phyloP scores from a whole-genome alignment of 192 early-diverging fungal genomes.

The Dissophora globulifera region DNA sequence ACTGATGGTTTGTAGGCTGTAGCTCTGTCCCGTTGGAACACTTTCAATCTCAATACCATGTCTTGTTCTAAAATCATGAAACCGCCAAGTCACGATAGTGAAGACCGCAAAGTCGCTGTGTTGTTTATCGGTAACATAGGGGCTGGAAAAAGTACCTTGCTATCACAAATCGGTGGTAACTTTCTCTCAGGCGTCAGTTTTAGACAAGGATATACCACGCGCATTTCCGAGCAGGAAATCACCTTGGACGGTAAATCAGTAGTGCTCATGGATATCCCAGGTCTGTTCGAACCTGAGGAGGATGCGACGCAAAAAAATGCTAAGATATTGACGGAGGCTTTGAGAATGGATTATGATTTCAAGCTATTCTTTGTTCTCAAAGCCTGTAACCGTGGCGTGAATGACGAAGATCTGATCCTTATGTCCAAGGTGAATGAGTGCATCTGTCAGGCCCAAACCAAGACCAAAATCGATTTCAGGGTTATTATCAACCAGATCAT shows the following conservation, averaged over 20 bases:
- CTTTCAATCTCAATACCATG: too few relatives aligned
- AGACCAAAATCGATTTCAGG: neutral
- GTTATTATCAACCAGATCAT: slow-evolving; percentile 7
- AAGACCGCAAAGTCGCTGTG: neutral
- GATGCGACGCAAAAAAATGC: neutral
- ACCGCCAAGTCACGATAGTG: neutral
- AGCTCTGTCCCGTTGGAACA: too few relatives aligned
- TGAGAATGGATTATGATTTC: slow-evolving; percentile 2
- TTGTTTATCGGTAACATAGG: slow-evolving; percentile 10
- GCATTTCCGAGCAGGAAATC: neutral
- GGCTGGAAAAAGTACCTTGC: slow-evolving; percentile 18
- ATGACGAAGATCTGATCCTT: neutral
- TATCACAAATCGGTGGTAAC: slow-evolving; percentile 9
- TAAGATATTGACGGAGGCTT: neutral
- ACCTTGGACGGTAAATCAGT: neutral
- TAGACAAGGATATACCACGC: neutral
- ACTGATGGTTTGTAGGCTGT: too few relatives aligned
- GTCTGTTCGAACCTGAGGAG: neutral
- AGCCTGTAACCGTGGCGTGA: neutral
- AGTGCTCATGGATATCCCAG: slow-evolving; percentile 10
- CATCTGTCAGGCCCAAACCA: neutral
- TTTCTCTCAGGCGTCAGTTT: slow-evolving; percentile 5
- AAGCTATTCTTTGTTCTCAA: slow-evolving; percentile 7
- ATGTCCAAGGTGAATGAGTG: slow-evolving; percentile 19
- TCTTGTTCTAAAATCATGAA: neutral